Evolutionary conservation across 1,284 basidiomycete species (phyloP), one percentile per base, ranked within the genome.

Genomic region (Cutaneotrichosporon sp.): DNA sequence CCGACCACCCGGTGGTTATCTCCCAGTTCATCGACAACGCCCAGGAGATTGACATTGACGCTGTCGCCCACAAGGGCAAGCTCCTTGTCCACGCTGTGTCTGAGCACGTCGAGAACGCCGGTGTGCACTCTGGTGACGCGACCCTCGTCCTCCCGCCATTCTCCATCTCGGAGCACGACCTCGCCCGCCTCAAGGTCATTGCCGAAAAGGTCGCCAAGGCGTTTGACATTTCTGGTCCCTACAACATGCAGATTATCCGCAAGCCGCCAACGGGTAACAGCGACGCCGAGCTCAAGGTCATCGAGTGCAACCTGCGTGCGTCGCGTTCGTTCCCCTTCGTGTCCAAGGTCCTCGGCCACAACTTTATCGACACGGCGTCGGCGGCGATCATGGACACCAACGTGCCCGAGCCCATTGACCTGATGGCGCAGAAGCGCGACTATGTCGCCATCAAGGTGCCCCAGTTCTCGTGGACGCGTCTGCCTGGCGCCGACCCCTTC

Each of bases 321-420:
- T 96, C 92, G 42, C 85, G 96, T 41, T 96, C 90, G 44, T 98
- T 97, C 88, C 96, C 96, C 63, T 98, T 99, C 78, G 96, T 98
- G 7, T 94, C 90, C 60, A 98, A 98, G 79, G 96, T 98, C 18
- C 81, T 97, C 49, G 94, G 91, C 43, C 84, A 86, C 76, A 97
- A 98, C 80, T 97, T 97, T 75, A 92, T 98, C 66, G 90, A 97
- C 62, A 86, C 86, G 46, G 96, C 96, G 4, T 90, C 94, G 7
- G 82, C 84, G 30, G 96, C 94, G 17, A 98, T 99, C 66, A 84
- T 90, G 38, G 88, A 84, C 56, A 54, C 52, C 45, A 81, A 93
- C 60, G 90, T 98, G 0, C 96, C 96, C 2, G 87, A 85, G 64
- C 90, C 94, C 8, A 76, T 93, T n/a, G 93, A 97, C 70, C 76